These are phyloP conservation scores for Blastocystis hominis DNA, from an alignment of 352 stramenopile genomes.

Conservation along the genomic window DNA sequence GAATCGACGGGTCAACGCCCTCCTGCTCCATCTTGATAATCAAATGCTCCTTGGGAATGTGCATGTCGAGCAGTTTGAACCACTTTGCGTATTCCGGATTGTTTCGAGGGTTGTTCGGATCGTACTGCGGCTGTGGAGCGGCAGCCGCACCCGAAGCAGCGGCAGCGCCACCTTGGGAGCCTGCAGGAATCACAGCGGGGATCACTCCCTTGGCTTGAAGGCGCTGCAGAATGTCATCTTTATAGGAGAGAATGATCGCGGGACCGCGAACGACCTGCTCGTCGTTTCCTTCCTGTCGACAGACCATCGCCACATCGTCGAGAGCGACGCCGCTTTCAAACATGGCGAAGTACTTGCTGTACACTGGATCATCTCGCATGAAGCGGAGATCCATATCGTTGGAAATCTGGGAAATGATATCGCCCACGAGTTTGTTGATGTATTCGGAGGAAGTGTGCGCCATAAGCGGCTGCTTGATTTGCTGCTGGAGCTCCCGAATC, in stretches of 20 bases:
- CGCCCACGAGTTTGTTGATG: neutral
- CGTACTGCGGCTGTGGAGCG: no score
- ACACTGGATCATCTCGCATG: neutral
- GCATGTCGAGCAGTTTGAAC: conserved; percentile 30
- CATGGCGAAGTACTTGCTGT: conserved; percentile 38
- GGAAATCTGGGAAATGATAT: neutral
- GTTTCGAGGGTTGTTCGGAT: conserved; percentile 41
- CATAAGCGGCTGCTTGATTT: neutral
- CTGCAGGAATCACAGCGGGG: neutral
- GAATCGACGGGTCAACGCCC: conserved; percentile 31
- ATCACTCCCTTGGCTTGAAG: neutral
- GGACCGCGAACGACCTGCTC: conserved; percentile 29
- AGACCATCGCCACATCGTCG: neutral
- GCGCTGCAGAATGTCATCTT: neutral
- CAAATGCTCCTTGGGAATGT: conserved; percentile 15
- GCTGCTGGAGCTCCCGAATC: conserved; percentile 7
- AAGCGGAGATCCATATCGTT: neutral
- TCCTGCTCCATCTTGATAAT: neutral
- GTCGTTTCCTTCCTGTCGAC: neutral
- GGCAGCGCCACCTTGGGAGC: neutral
- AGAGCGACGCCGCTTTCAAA: neutral
- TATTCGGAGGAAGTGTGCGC: neutral
- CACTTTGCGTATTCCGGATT: conserved; percentile 11
- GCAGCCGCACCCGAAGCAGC: neutral
- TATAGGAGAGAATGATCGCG: neutral